Percentiles rank a stretch among this genome's conserved stretches.
phyloP scores from a whole-genome alignment of 257 asterid genomes.

The Galeopsis tetrahit region DNA sequence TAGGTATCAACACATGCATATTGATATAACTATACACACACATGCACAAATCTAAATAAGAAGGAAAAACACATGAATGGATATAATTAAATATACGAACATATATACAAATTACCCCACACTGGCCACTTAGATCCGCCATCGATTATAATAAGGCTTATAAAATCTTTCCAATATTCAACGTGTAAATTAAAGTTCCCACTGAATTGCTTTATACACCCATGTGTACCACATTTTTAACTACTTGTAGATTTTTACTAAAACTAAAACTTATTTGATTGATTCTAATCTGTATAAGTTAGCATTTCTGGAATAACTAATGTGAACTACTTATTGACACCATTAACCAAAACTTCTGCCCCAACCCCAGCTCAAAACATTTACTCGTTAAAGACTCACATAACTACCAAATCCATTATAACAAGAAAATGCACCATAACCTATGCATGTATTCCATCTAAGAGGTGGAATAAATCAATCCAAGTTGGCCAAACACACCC shows the following conservation, averaged over 20 bases:
- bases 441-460: constrained; percentile 15
- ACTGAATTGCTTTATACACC: not conserved
- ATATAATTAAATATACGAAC: too few relatives aligned
- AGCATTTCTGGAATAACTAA: constrained; percentile 22
- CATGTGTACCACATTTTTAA: not conserved
- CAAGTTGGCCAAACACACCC: constrained; percentile 2
- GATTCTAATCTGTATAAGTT: constrained; percentile 10
- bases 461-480: not conserved
- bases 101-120: too few relatives aligned
- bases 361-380: not conserved
- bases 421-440: constrained; percentile 15
- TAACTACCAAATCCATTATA: constrained; percentile 2
- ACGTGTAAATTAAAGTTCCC: not conserved
- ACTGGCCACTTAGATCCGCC: too few relatives aligned
- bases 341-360: not conserved
- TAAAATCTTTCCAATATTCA: not conserved
- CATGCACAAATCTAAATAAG: too few relatives aligned
- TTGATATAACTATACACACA: too few relatives aligned
- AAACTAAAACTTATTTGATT: not conserved
- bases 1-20: too few relatives aligned
- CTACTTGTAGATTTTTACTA: not conserved
- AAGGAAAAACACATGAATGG: too few relatives aligned
- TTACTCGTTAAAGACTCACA: constrained; percentile 8
- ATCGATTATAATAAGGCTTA: not conserved
- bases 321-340: not conserved